Conservation (phyloP, 73 alveolate species). For the Breviolum minutum region DNA sequence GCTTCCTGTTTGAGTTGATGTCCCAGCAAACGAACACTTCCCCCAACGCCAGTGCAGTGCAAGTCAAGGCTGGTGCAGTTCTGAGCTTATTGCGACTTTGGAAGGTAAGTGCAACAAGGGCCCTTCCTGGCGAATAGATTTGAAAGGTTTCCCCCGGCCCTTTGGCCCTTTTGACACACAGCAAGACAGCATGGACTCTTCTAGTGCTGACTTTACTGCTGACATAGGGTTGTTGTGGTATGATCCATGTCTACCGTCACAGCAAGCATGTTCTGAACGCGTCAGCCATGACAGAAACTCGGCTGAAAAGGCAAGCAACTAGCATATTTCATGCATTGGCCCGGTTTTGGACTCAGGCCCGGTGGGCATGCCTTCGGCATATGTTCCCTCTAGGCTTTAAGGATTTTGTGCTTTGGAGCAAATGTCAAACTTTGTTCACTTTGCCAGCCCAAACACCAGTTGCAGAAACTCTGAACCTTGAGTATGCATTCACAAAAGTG, state of each 20-base stretch:
- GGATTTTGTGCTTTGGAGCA: background rate
- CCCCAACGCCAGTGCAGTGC: no score
- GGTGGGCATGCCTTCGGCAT: background rate
- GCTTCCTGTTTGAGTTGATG: background rate
- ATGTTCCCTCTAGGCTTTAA: no score
- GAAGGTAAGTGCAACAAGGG: slow-evolving; percentile 3
- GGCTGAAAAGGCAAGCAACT: no score
- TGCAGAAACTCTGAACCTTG: slow-evolving; percentile 52
- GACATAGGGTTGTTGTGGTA: no score
- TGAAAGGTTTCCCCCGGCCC: background rate
- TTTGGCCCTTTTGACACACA: no score
- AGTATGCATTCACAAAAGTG: background rate
- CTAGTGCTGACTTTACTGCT: no score
- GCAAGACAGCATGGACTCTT: no score
- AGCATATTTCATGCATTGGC: no score
- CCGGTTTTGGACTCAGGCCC: background rate
- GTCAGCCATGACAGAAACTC: no score
- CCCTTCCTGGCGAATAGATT: slow-evolving; percentile 11
- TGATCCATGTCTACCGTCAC: background rate
- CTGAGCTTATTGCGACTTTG: background rate
- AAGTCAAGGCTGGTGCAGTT: background rate
- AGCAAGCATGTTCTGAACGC: background rate
- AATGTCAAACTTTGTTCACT: background rate
- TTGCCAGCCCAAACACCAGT: slow-evolving; percentile 1
- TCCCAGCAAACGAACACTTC: background rate